phyloP scores from a whole-genome alignment of 768 basidiomycete species.

The Podaxis carcinomalis region DNA sequence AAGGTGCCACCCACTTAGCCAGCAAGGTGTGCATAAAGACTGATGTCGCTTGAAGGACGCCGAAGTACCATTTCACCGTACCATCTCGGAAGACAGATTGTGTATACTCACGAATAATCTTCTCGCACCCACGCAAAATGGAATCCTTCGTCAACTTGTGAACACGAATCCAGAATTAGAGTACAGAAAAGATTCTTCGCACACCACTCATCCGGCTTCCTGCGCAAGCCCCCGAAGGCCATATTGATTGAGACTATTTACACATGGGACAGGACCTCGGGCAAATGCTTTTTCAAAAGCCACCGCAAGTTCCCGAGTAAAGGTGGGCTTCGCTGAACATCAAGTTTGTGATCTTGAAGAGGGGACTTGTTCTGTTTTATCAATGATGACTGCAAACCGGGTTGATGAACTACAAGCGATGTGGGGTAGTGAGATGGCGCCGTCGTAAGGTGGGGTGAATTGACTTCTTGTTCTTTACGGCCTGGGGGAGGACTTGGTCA shows the following conservation, averaged over 20 bases:
- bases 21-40: no score
- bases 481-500: no score
- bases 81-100: background rate
- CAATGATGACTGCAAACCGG: background rate
- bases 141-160: background rate
- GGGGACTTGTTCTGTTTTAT: background rate
- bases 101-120: background rate
- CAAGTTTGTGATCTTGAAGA: constrained; percentile 1
- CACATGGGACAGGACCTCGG: background rate
- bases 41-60: background rate
- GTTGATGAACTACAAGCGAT: background rate
- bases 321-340: background rate
- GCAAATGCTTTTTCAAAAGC: background rate
- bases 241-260: background rate
- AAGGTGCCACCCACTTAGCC: no score
- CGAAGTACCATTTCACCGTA: background rate
- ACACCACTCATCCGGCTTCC: background rate
- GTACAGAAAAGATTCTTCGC: background rate
- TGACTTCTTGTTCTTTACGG: background rate
- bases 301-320: constrained; percentile 9
- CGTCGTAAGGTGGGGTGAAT: background rate
- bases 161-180: background rate
- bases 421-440: background rate
- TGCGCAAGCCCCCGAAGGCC: background rate
- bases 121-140: constrained; percentile 7